Percentiles rank a stretch among this genome's conserved stretches.
phyloP scores from a whole-genome alignment of 2,329 filamentous ascomycete genomes.

The Tolypocladium amazonense region DNA sequence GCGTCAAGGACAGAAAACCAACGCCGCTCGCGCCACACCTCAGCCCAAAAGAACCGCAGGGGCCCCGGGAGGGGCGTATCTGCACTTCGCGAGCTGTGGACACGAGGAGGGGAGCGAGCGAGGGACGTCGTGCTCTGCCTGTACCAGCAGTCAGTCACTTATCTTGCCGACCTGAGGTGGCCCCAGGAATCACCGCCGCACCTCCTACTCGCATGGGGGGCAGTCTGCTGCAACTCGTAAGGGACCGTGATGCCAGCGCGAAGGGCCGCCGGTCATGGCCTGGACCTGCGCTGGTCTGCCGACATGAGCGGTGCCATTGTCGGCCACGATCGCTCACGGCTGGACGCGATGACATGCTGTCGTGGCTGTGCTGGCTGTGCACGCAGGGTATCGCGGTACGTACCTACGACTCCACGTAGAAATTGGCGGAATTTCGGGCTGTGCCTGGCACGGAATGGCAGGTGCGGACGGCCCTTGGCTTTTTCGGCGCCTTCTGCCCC shows the following conservation, averaged over 20 bases:
- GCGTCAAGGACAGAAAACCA: not conserved
- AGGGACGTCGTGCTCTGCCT: not conserved
- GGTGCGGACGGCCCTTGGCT: not conserved
- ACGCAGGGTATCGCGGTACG: not conserved
- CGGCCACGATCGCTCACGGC: not conserved
- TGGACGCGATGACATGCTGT: not conserved
- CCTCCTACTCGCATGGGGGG: too few relatives aligned
- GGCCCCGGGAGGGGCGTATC: not conserved
- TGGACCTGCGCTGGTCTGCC: not conserved
- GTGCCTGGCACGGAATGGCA: not conserved
- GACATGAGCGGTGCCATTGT: not conserved
- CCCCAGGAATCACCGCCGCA: not conserved
- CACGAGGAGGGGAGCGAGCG: not conserved
- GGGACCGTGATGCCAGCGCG: not conserved
- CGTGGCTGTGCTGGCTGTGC: not conserved
- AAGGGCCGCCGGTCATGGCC: not conserved
- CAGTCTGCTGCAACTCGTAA: not conserved
- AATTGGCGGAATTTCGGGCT: not conserved
- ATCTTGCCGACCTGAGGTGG: not conserved
- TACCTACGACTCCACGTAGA: not conserved
- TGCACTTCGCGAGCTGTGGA: not conserved
- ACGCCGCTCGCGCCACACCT: not conserved
- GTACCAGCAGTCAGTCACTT: not conserved
- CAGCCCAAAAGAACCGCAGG: constrained; percentile 1
- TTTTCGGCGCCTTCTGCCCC: not conserved